These are phyloP conservation scores for Suhomyces sp. DNA, from an alignment of 805 yeast species.

Conservation along the genomic window DNA sequence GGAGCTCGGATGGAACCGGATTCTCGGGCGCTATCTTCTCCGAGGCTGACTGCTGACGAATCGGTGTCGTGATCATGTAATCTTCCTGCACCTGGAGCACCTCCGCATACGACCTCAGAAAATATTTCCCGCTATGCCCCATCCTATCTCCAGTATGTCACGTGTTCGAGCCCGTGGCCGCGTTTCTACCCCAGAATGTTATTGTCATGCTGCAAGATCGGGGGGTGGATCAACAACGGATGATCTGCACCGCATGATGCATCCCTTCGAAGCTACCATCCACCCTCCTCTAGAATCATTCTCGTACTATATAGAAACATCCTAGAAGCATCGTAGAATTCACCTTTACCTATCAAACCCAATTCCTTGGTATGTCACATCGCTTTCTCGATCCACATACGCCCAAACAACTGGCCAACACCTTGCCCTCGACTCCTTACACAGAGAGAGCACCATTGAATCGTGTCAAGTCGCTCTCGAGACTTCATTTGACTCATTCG, in stretches of 20 bases:
- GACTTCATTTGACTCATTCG: background rate
- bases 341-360: background rate
- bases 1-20: background rate
- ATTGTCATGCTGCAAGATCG: background rate
- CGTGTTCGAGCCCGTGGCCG: background rate
- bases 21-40: background rate
- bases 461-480: background rate
- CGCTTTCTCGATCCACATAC: background rate
- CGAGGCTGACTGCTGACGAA: background rate
- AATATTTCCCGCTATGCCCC: background rate
- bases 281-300: background rate
- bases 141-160: background rate
- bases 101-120: background rate
- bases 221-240: background rate
- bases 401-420: background rate
- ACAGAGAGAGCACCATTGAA: background rate
- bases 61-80: background rate
- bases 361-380: background rate
- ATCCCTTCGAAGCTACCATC: background rate
- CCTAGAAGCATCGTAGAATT: background rate
- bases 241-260: background rate
- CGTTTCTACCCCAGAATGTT: background rate
- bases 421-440: conserved; percentile 2
- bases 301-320: background rate
- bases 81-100: background rate